Base-by-base conservation (phyloP, 352 stramenopile genomes). In the Phytophthora fragariaefolia region DNA sequence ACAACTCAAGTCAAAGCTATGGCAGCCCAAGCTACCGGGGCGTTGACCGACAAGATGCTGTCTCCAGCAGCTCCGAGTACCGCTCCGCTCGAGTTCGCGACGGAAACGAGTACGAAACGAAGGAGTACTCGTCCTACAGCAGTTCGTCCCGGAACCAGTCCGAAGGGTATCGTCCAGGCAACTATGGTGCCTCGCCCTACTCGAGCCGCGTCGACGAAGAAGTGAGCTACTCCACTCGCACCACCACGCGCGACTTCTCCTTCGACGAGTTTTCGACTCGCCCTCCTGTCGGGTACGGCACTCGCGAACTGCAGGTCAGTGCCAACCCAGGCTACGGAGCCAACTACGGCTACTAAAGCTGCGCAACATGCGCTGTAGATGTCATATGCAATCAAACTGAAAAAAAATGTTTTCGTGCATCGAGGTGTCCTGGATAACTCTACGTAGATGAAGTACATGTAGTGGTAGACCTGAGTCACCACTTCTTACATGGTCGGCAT, bases 1-100 rank as follows among this genome's bases (percentile, higher is more conserved):
- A 23, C 22, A 27, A 43, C 23, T 47, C 50, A 32, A 55, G 26
- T 23, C 58, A 23, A 46, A 46, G 34, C 43, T 40, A 18, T 20
- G 23, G 47, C 48, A 66, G 34, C 27, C 54, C 58, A 4, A 54
- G 40, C n/a, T 52, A 32, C 30, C 20, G 42, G 24, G 55, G 28
- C 18, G 46, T 40, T 6, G n/a, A 17, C 15, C 22, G 28, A 10
- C 50, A 62, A 22, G 52, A 36, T 26, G 30, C 23, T 18, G 40
- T 9, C 18, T 48, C 40, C 18, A 48, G 40, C 38, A 63, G 43
- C 22, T 61, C 54, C 7, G 30, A 28, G 18, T 45, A 46, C n/a
- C 54, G 54, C 3, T 61, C 54, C 15, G 22, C 47, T 53, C 47
- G 47, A 22, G 24, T 27, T 52, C 20, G 45, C 13, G 47, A 53